phyloP scores from a whole-genome alignment of 108 stramenopile genomes.

The Ochromonas danica region DNA sequence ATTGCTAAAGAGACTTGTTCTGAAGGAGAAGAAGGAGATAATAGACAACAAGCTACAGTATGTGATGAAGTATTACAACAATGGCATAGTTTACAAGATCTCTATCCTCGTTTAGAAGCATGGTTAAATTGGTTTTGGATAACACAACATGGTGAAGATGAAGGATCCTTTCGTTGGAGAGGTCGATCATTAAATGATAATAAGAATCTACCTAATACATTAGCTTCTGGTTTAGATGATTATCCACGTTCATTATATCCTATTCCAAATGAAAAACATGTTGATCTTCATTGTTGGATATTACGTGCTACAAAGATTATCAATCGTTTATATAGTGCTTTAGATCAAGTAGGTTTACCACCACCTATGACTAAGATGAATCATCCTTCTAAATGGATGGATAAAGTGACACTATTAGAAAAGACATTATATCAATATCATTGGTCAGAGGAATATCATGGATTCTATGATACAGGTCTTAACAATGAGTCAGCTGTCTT shows the following conservation, averaged over 20 bases:
- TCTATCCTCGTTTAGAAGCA: slow-evolving; percentile 43
- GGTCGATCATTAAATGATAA: slow-evolving; percentile 43
- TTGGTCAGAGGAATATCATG: too few species aligned
- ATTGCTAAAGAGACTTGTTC: background rate
- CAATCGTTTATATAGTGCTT: background rate
- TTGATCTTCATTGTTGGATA: slow-evolving; percentile 53
- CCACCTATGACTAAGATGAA: too few species aligned
- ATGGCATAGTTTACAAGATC: slow-evolving; percentile 34
- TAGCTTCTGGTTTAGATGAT: slow-evolving; percentile 58
- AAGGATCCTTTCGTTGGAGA: slow-evolving; percentile 44
- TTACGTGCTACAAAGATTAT: slow-evolving; percentile 43
- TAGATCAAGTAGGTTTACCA: background rate
- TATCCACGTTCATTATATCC: slow-evolving; percentile 54
- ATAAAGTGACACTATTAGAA: too few species aligned
- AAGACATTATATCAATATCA: too few species aligned
- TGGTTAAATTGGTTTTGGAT: slow-evolving; percentile 53
- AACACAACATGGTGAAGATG: slow-evolving; percentile 39
- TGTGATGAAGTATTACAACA: background rate
- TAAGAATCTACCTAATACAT: slow-evolving; percentile 49
- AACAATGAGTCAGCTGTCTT: background rate
- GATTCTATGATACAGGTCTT: slow-evolving; percentile 1
- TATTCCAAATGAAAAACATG: slow-evolving; percentile 44
- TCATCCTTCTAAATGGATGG: too few species aligned
- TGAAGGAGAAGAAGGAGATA: background rate
- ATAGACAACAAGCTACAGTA: too few species aligned